Conservation (phyloP, 2,329 filamentous ascomycete genomes). For the Fusarium verrucosum region DNA sequence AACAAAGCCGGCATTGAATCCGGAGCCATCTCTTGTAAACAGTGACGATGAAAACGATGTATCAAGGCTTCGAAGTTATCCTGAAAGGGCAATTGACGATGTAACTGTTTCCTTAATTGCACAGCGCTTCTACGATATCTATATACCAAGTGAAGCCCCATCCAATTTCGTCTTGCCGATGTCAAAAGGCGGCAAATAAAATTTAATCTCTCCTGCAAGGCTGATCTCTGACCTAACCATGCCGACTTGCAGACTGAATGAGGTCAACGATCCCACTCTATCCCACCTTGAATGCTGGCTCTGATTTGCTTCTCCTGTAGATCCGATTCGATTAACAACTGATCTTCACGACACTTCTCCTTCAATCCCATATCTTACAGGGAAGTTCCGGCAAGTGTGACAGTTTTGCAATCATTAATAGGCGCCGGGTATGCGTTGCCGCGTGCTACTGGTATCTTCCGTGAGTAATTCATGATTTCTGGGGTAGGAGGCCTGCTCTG, state of each 20-base stretch:
- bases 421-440: neutral
- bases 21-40: neutral
- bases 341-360: neutral
- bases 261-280: neutral
- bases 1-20: neutral
- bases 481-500: neutral
- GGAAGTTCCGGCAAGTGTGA: neutral
- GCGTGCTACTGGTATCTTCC: neutral
- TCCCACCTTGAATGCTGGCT: neutral
- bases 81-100: neutral
- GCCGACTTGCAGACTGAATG: neutral
- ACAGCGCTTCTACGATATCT: neutral
- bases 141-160: neutral
- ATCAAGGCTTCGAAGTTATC: neutral
- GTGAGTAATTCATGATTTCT: neutral
- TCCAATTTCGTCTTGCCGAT: constrained; percentile 2
- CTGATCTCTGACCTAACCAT: neutral
- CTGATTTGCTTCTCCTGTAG: constrained; percentile 4
- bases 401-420: neutral
- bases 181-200: neutral
- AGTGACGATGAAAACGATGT: too few species aligned
- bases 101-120: neutral
- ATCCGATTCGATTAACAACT: neutral
- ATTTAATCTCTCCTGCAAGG: neutral
- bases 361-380: neutral